Base-by-base conservation (phyloP, 2,329 filamentous ascomycete genomes). In the Arachnomyces sp. region DNA sequence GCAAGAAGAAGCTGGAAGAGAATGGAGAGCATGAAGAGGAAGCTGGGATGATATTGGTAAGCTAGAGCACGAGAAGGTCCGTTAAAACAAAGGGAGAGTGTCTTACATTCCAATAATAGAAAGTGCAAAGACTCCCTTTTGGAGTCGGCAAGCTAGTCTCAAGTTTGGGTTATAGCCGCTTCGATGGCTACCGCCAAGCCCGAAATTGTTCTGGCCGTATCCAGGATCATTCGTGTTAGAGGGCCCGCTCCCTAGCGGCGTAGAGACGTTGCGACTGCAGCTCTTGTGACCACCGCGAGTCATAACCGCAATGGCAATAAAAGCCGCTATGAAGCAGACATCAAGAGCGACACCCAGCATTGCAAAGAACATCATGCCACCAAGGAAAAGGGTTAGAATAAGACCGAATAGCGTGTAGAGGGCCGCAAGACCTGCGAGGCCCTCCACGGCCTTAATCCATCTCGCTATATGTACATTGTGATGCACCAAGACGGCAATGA, bases 251-350 rank as follows among this genome's bases (percentile, higher is more conserved):
- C 88, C 88, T 39, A 90, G 77, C 5, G 78, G 79, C 12, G 80
- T 90, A 35, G 73, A 67, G 44, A 88, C 72, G 12, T 66, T 66
- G 35, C 78, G 78, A 11, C 65, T 71, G 68, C 89, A 95, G 36
- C 66, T 74, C 45, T 73, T 63, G 0, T 78, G 77, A 29, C 88
- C 88, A 41, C 76, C 65, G 29, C 83, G 75, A 44, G 85, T 89
- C 47, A 86, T 72, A 36, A 82, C 70, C 1, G 88, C 86, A 44
- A 95, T 77, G 56, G 88, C 93, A 56, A 93, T 77, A 69, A 92
- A 92, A 43, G 72, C 78, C 31, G 75, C 86, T 38, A 78, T 67
- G 62, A 95, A 94, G 53, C 75, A 75, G 39, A 92, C 53, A 55
- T 95, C 86, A 35, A 95, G 70, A 16, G 89, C 45, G 47, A 94